phyloP scores from a whole-genome alignment of 139 green algal genomes.

The Chlorella sp. region DNA sequence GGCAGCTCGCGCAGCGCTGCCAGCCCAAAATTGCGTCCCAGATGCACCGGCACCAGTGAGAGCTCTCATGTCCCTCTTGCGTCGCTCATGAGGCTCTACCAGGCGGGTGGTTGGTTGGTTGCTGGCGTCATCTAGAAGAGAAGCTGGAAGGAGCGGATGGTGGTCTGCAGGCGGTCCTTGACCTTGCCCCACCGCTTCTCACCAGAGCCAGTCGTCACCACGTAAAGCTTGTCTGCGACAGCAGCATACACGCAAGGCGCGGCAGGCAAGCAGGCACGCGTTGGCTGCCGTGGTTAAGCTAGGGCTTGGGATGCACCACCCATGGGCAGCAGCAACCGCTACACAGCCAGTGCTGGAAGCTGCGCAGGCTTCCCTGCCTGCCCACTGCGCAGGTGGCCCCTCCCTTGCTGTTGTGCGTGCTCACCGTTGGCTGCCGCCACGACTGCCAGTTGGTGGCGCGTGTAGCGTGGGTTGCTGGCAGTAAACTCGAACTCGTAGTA shows the following conservation, averaged over 20 bases:
- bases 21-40: too few relatives aligned
- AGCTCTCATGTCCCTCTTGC: too few relatives aligned
- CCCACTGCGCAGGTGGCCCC: too few relatives aligned
- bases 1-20: too few relatives aligned
- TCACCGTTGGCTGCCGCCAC: conserved; percentile 68
- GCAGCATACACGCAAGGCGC: neutral
- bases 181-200: conserved; percentile 89
- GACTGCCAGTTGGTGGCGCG: conserved; percentile 68
- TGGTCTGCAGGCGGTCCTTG: conserved; percentile 66
- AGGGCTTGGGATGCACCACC: neutral
- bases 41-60: too few relatives aligned
- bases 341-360: neutral
- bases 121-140: too few relatives aligned
- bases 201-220: conserved; percentile 81
- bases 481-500: conserved; percentile 95
- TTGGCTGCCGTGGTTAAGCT: neutral
- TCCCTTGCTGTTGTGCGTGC: too few relatives aligned
- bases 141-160: conserved; percentile 47
- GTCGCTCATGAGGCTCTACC: too few relatives aligned
- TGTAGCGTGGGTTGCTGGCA: conserved; percentile 43
- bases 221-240: conserved; percentile 89
- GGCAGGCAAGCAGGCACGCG: neutral
- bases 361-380: too few relatives aligned
- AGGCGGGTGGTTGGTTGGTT: too few relatives aligned
- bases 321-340: neutral